phyloP scores from a whole-genome alignment of 805 yeast genomes.

The Blastobotrys attinorum region DNA sequence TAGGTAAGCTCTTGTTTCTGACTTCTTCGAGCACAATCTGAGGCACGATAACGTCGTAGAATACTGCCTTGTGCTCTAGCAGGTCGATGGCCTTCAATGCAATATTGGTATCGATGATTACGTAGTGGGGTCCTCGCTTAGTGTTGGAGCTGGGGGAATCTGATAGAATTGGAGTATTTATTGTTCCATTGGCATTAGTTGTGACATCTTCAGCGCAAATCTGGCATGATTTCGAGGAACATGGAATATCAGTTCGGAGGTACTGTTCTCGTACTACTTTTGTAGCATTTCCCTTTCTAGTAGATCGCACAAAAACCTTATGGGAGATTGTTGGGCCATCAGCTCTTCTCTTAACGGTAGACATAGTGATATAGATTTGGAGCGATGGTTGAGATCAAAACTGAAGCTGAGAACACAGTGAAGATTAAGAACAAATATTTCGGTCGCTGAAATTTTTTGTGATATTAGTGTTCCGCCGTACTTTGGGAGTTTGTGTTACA shows the following conservation, averaged over 20 bases:
- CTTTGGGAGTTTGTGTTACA: too few relatives aligned
- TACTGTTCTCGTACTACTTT: constrained; percentile 94
- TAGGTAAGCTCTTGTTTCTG: constrained; percentile 76
- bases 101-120: constrained; percentile 82
- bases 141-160: constrained; percentile 43
- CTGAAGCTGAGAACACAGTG: too few relatives aligned
- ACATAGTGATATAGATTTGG: background rate
- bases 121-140: constrained; percentile 63
- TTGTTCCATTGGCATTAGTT: constrained; percentile 59
- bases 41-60: constrained; percentile 88
- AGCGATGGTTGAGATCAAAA: too few relatives aligned
- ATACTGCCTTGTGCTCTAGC: constrained; percentile 65
- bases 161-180: constrained; percentile 61
- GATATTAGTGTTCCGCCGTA: too few relatives aligned
- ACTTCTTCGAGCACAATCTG: constrained; percentile 95
- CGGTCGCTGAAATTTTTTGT: too few relatives aligned
- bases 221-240: constrained; percentile 66
- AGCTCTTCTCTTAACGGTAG: constrained; percentile 8
- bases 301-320: constrained; percentile 84
- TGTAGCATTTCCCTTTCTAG: constrained; percentile 68
- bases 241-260: constrained; percentile 85
- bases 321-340: constrained; percentile 20
- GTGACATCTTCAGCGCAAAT: constrained; percentile 48
- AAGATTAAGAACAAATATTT: too few relatives aligned
- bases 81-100: constrained; percentile 83